These are phyloP conservation scores for Xylariaceae sp. DNA, from an alignment of 2,329 filamentous ascomycete genomes.

Conservation along the genomic window DNA sequence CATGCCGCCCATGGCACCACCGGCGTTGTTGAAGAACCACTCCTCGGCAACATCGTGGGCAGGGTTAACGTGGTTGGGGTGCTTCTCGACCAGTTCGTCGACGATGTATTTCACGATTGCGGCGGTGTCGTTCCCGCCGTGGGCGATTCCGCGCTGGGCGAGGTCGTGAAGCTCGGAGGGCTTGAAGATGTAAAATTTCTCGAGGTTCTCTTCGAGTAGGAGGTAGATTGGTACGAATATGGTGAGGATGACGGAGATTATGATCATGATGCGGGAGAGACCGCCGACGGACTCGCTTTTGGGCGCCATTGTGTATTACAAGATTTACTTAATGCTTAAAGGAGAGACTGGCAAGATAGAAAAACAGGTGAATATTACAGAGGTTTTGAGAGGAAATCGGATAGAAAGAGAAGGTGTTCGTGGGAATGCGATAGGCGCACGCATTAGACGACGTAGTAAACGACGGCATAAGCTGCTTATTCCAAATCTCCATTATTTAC, in stretches of 20 bases:
- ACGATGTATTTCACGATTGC: slow-evolving; percentile 69
- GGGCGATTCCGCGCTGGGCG: slow-evolving; percentile 60
- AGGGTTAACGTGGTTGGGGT: slow-evolving; percentile 58
- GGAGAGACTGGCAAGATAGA: not conserved
- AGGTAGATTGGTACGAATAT: slow-evolving; percentile 54
- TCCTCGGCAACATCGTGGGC: slow-evolving; percentile 54
- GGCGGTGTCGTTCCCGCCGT: slow-evolving; percentile 73
- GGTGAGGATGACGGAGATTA: slow-evolving; percentile 53
- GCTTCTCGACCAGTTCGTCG: slow-evolving; percentile 57
- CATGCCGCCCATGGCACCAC: slow-evolving; percentile 89
- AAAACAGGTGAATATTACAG: not conserved
- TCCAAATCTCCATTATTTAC: slow-evolving; percentile 4
- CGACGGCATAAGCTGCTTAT: not conserved
- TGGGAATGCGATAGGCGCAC: too few species aligned
- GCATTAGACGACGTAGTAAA: not conserved
- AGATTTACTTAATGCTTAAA: slow-evolving; percentile 1
- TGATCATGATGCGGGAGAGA: slow-evolving; percentile 40
- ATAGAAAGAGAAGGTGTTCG: too few species aligned
- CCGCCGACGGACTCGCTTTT: slow-evolving; percentile 11
- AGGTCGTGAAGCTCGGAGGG: slow-evolving; percentile 66
- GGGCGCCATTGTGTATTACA: slow-evolving; percentile 7
- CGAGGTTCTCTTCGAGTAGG: slow-evolving; percentile 56
- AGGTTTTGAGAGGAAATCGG: too few species aligned
- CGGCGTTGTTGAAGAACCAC: slow-evolving; percentile 91
- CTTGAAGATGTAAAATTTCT: slow-evolving; percentile 73